Evolutionary conservation across 768 basidiomycete genomes (phyloP).

Genomic region (Pisolithus microcarpus): DNA sequence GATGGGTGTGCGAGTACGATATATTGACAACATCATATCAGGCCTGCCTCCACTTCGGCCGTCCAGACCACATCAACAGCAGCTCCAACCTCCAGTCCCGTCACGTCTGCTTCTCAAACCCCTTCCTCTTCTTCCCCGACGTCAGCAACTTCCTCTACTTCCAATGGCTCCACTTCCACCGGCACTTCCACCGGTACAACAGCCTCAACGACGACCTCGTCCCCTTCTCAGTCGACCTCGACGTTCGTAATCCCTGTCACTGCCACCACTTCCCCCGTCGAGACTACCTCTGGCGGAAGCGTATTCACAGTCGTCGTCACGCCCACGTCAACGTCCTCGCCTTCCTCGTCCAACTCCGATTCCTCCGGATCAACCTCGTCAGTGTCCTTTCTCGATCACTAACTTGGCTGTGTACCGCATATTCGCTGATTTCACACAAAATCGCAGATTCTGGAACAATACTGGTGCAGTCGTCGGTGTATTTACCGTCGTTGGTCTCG

Average conservation of each 20-base stretch:
- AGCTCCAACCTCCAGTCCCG: no score
- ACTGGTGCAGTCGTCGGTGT: constrained; percentile 66
- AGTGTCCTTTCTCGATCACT: constrained; percentile 8
- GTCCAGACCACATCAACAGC: no score
- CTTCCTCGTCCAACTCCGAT: not conserved
- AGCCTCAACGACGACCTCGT: not conserved
- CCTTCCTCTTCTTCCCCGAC: no score
- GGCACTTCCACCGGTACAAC: constrained; percentile 5
- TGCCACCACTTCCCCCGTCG: not conserved
- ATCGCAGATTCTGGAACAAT: constrained; percentile 59
- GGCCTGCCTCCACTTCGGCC: no score
- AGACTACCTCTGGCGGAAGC: constrained; percentile 5
- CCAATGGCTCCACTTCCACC: not conserved
- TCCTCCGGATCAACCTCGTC: constrained; percentile 17
- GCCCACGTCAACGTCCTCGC: not conserved
- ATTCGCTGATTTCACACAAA: not conserved
- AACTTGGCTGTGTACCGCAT: not conserved
- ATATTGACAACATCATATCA: no score
- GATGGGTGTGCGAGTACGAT: no score
- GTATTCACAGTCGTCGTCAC: constrained; percentile 6
- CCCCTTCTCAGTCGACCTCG: constrained; percentile 3
- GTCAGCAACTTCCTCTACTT: constrained; percentile 5
- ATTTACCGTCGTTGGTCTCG: constrained; percentile 64
- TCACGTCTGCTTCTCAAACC: no score
- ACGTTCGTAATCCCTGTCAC: not conserved